phyloP scores from a whole-genome alignment of 805 yeast species.

The Metschnikowia amazonensis region DNA sequence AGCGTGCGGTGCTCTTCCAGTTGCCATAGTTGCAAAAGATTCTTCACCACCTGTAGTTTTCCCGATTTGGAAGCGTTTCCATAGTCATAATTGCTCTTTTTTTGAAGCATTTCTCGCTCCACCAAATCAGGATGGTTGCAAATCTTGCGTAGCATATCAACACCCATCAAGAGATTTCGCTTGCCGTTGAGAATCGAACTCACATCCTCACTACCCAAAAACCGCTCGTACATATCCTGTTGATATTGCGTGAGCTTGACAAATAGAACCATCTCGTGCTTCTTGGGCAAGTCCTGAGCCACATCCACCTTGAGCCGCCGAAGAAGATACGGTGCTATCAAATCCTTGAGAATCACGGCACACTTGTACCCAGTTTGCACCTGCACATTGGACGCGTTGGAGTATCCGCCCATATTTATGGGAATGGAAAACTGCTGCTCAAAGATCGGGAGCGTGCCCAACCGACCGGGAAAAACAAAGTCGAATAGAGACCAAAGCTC shows the following conservation, averaged over 20 bases:
- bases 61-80: slow-evolving; percentile 71
- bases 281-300: slow-evolving; percentile 89
- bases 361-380: slow-evolving; percentile 96
- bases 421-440: slow-evolving; percentile 91
- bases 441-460: slow-evolving; percentile 93
- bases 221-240: slow-evolving; percentile 66
- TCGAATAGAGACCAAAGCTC: slow-evolving; percentile 96
- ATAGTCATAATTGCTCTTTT: slow-evolving; percentile 37
- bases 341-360: slow-evolving; percentile 83
- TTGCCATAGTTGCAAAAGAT: slow-evolving; percentile 72
- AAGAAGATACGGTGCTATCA: slow-evolving; percentile 84
- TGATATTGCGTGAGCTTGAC: slow-evolving; percentile 81
- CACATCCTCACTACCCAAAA: slow-evolving; percentile 73
- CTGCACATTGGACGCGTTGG: slow-evolving; percentile 92
- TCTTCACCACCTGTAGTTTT: slow-evolving; percentile 83
- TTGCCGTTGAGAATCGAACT: slow-evolving; percentile 68
- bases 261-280: slow-evolving; percentile 89
- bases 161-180: slow-evolving; percentile 81
- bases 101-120: slow-evolving; percentile 36
- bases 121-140: slow-evolving; percentile 95
- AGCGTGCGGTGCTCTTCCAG: slow-evolving; percentile 73
- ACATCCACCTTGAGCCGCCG: slow-evolving; percentile 90
- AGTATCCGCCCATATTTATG: slow-evolving; percentile 95
- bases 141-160: slow-evolving; percentile 83
- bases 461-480: slow-evolving; percentile 88